phyloP scores from a whole-genome alignment of 345 rosid genomes.

The Lumnitzera racemosa region DNA sequence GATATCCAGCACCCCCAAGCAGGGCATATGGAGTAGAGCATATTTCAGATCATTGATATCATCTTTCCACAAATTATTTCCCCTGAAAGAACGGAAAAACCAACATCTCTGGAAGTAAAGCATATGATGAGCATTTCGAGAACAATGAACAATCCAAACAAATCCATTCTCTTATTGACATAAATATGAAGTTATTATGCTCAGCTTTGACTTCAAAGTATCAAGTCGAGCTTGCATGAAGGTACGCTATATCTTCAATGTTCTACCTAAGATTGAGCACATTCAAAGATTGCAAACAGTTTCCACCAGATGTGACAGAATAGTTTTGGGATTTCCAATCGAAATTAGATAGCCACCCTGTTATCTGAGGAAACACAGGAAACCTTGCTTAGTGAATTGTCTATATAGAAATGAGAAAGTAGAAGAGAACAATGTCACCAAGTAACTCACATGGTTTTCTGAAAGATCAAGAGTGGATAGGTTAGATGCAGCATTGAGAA shows the following conservation, averaged over 20 bases:
- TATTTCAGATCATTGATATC: slow-evolving; percentile 53
- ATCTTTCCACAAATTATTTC: slow-evolving; percentile 54
- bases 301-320: slow-evolving; percentile 17
- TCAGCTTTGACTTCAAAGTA: too few species aligned
- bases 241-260: not conserved
- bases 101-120: slow-evolving; percentile 1
- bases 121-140: not conserved
- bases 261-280: slow-evolving; percentile 66
- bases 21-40: slow-evolving; percentile 54
- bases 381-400: slow-evolving; percentile 11
- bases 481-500: slow-evolving; percentile 48
- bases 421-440: not conserved
- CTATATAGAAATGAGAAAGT: slow-evolving; percentile 5
- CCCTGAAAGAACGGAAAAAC: slow-evolving; percentile 35
- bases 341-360: slow-evolving; percentile 78
- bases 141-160: not conserved
- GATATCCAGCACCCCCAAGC: slow-evolving; percentile 64
- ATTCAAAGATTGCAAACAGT: slow-evolving; percentile 50
- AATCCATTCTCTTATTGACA: too few species aligned
- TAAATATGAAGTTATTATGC: too few species aligned
- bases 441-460: slow-evolving; percentile 57
- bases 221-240: too few species aligned
- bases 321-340: slow-evolving; percentile 29
- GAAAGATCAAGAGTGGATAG: slow-evolving; percentile 70
- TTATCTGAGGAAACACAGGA: slow-evolving; percentile 31